Percentiles rank a stretch among this genome's conserved stretches.
phyloP scores from a whole-genome alignment of 352 stramenopile species.

The Phytopythium helicoides region DNA sequence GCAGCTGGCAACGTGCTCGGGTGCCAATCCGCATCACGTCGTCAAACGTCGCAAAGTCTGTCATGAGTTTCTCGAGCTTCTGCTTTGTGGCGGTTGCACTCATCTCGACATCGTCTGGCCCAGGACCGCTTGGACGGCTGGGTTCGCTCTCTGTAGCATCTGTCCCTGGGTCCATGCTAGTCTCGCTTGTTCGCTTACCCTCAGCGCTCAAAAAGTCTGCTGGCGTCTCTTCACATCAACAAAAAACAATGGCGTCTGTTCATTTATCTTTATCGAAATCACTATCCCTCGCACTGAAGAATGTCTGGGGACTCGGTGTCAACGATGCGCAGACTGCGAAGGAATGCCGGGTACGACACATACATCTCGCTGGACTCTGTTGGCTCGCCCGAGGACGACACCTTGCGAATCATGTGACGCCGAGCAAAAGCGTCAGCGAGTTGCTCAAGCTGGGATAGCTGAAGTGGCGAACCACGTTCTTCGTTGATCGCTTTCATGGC shows the following conservation, averaged over 20 bases:
- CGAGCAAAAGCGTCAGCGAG: conserved; percentile 59
- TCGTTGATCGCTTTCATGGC: conserved; percentile 79
- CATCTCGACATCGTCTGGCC: conserved; percentile 19
- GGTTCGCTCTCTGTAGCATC: background rate
- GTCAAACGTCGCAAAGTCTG: conserved; percentile 83
- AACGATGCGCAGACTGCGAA: conserved; percentile 68
- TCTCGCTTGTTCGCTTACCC: background rate
- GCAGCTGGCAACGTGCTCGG: conserved; percentile 45
- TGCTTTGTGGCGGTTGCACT: conserved; percentile 70
- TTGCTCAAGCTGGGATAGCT: conserved; percentile 60
- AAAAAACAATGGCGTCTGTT: conserved; percentile 1
- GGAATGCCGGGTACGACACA: conserved; percentile 71
- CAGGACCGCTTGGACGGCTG: background rate
- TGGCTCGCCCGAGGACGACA: conserved; percentile 18
- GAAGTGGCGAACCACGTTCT: conserved; percentile 56
- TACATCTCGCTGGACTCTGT: conserved; percentile 28
- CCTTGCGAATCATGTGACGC: conserved; percentile 22
- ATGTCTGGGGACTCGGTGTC: conserved; percentile 25
- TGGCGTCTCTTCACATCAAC: too few species aligned
- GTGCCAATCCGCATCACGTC: conserved; percentile 86
- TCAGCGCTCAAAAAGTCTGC: too few species aligned
- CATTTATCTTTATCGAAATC: background rate
- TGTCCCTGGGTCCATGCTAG: background rate
- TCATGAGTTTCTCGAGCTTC: conserved; percentile 86
- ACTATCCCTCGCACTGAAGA: background rate